These are phyloP conservation scores for Monilinia fructicola DNA, from an alignment of 2,329 filamentous ascomycete genomes.

Conservation along the genomic window DNA sequence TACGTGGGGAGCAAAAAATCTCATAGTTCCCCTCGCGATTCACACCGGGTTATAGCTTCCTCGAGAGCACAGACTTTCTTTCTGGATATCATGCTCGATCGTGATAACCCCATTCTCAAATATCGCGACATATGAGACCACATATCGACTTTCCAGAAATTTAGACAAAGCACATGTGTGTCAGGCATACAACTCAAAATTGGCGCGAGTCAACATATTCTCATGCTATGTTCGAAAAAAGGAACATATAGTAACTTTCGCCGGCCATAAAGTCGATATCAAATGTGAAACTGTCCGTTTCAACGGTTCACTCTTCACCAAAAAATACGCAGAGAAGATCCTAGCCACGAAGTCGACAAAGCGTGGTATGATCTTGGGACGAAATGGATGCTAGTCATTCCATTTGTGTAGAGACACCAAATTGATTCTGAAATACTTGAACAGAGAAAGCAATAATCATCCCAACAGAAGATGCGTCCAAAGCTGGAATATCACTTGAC, in stretches of 20 bases:
- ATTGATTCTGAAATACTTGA: not conserved
- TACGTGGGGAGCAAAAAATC: not conserved
- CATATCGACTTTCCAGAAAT: not conserved
- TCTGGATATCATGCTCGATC: slow-evolving; percentile 13
- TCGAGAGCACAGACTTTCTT: not conserved
- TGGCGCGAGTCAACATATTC: slow-evolving; percentile 1
- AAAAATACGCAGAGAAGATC: slow-evolving; percentile 12
- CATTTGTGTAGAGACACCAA: not conserved
- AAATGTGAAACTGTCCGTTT: slow-evolving; percentile 43
- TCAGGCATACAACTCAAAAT: slow-evolving; percentile 11
- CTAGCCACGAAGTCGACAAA: slow-evolving; percentile 3
- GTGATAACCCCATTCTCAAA: slow-evolving; percentile 1
- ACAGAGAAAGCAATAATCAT: slow-evolving; percentile 15
- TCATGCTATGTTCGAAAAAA: not conserved
- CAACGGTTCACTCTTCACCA: slow-evolving; percentile 15
- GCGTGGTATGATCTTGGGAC: slow-evolving; percentile 14
- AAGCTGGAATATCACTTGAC: slow-evolving; percentile 15
- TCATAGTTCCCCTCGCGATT: not conserved
- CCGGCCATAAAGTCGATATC: slow-evolving; percentile 45
- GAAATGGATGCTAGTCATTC: slow-evolving; percentile 36
- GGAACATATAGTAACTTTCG: not conserved
- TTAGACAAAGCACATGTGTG: slow-evolving; percentile 4
- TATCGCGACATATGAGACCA: slow-evolving; percentile 1
- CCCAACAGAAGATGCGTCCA: slow-evolving; percentile 4
- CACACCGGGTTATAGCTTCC: not conserved